Evolutionary conservation across 192 early-diverging fungal genomes (phyloP).

Genomic region (Geranomyces michiganensis): DNA sequence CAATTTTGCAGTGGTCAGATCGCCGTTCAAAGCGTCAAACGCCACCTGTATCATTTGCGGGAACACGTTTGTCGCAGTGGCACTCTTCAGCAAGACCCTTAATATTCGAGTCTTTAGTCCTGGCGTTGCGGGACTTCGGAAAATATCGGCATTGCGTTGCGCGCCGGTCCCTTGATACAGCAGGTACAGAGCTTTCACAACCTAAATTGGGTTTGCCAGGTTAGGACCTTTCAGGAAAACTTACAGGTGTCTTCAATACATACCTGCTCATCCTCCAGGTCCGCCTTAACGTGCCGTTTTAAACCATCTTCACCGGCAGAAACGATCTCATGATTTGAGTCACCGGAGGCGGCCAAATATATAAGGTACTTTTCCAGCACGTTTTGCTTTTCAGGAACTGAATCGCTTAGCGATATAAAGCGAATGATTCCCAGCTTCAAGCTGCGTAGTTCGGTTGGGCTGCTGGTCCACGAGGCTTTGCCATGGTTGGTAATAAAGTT

Average conservation of each 20-base stretch:
- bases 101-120: conserved; percentile 67
- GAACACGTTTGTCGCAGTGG: conserved; percentile 66
- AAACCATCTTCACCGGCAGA: conserved; percentile 79
- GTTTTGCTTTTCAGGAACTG: conserved; percentile 43
- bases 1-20: conserved; percentile 67
- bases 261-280: conserved; percentile 65
- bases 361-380: conserved; percentile 64
- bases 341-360: conserved; percentile 63
- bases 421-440: conserved; percentile 37
- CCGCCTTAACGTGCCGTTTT: conserved; percentile 67
- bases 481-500: conserved; percentile 70
- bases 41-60: conserved; percentile 72
- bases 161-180: conserved; percentile 62
- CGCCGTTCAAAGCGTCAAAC: conserved; percentile 83
- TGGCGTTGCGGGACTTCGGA: conserved; percentile 49
- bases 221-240: neutral
- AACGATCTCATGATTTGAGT: conserved; percentile 71
- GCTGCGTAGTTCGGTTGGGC: conserved; percentile 25
- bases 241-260: neutral
- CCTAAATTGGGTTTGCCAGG: neutral
- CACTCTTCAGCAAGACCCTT: conserved; percentile 65
- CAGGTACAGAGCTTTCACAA: conserved; percentile 57
- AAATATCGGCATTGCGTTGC: conserved; percentile 4
- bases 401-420: conserved; percentile 24
- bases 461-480: conserved; percentile 70